Percentiles rank a stretch among this genome's conserved stretches.
phyloP scores from a whole-genome alignment of 2,329 filamentous ascomycete genomes.

The Leptographium wingfieldii region DNA sequence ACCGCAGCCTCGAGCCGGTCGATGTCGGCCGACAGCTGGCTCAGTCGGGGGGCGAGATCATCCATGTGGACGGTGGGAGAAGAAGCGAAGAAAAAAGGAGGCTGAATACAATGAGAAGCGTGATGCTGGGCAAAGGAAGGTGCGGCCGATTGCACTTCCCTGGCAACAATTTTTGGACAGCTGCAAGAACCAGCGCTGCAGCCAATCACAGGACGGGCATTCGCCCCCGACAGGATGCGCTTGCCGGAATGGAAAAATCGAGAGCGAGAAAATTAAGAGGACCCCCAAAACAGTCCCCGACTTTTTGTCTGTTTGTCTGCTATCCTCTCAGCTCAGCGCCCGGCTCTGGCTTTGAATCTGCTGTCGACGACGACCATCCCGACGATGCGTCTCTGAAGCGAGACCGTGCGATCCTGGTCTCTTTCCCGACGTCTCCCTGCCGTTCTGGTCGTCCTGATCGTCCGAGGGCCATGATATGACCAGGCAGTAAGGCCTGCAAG shows the following conservation, averaged over 20 bases:
- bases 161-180: too few species aligned
- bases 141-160: background rate
- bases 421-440: too few species aligned
- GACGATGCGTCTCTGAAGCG: background rate
- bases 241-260: background rate
- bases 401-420: background rate
- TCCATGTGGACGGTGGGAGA: constrained; percentile 3
- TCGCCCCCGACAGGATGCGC: background rate
- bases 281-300: background rate
- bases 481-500: background rate
- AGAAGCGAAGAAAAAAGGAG: background rate
- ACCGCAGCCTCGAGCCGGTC: constrained; percentile 66
- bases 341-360: too few species aligned
- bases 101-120: background rate
- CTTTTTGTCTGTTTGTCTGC: background rate
- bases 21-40: constrained; percentile 64
- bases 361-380: background rate
- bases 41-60: constrained; percentile 54
- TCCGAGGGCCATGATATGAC: background rate
- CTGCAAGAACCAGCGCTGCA: background rate
- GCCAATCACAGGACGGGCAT: constrained; percentile 5
- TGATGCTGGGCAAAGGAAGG: background rate
- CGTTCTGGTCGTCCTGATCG: too few species aligned
- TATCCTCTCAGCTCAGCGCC: too few species aligned
- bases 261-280: background rate